Percentiles rank a stretch among this genome's conserved stretches.
Conservation (phyloP, 768 basidiomycete species). For the Pulveroboletus sp. region DNA sequence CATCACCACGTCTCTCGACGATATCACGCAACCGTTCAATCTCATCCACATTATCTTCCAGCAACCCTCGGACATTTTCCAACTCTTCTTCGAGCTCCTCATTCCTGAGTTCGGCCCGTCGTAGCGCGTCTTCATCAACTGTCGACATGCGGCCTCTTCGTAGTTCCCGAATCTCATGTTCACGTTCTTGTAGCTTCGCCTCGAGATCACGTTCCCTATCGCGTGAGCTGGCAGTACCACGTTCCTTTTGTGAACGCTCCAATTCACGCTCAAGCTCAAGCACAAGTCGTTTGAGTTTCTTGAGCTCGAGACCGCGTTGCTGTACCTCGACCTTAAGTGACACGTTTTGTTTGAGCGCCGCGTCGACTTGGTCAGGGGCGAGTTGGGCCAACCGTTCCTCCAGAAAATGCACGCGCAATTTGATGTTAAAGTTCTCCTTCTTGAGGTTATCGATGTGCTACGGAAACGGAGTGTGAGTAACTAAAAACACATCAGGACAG, state of each 20-base stretch:
- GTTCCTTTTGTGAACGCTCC: conserved; percentile 61
- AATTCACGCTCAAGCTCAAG: conserved; percentile 81
- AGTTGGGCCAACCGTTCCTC: conserved; percentile 90
- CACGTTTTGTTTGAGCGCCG: conserved; percentile 89
- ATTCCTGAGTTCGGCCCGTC: conserved; percentile 59
- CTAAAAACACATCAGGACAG: neutral
- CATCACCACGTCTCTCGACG: conserved; percentile 54
- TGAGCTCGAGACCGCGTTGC: conserved; percentile 85
- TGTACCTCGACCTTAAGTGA: conserved; percentile 91
- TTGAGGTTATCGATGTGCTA: conserved; percentile 95
- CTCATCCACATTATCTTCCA: conserved; percentile 84
- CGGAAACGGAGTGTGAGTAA: neutral
- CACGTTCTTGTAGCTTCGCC: conserved; percentile 70
- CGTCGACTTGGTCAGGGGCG: conserved; percentile 90
- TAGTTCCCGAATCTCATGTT: conserved; percentile 66
- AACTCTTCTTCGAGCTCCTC: conserved; percentile 71
- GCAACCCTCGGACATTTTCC: conserved; percentile 61
- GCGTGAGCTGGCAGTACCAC: conserved; percentile 36
- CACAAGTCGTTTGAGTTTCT: conserved; percentile 87
- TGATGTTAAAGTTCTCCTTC: conserved; percentile 97
- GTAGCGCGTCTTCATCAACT: conserved; percentile 50
- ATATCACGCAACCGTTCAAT: conserved; percentile 69
- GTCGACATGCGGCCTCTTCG: conserved; percentile 44
- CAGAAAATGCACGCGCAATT: conserved; percentile 92
- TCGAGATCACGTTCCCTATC: conserved; percentile 74